These are phyloP conservation scores for Firmiana major DNA, from an alignment of 345 rosid genomes.

Conservation along the genomic window DNA sequence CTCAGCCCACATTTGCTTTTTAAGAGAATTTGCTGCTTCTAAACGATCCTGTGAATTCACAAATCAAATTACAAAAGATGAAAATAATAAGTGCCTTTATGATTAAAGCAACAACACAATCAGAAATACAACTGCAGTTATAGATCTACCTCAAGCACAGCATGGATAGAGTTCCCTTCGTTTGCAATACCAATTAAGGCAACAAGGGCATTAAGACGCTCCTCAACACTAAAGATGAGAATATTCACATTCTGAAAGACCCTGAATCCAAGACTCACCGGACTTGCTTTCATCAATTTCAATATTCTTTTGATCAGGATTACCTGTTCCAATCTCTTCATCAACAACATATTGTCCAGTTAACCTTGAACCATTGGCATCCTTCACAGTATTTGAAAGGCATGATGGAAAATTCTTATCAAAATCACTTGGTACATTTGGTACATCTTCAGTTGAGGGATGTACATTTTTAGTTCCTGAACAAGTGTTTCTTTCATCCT, in stretches of 20 bases:
- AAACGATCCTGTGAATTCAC: conserved; percentile 71
- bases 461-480: conserved; percentile 45
- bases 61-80: conserved; percentile 18
- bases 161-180: conserved; percentile 90
- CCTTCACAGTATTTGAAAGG: conserved; percentile 39
- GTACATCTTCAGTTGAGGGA: conserved; percentile 29
- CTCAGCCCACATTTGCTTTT: conserved; percentile 98
- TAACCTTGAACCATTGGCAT: conserved; percentile 26
- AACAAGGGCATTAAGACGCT: conserved; percentile 88
- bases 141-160: conserved; percentile 77
- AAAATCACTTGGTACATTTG: conserved; percentile 33
- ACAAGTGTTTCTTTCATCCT: conserved; percentile 36
- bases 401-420: conserved; percentile 39
- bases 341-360: conserved; percentile 31
- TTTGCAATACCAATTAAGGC: conserved; percentile 78
- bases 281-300: conserved; percentile 78
- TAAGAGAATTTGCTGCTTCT: conserved; percentile 96
- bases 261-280: conserved; percentile 89
- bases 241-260: conserved; percentile 94
- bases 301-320: conserved; percentile 41
- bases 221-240: conserved; percentile 89
- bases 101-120: conserved; percentile 16
- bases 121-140: conserved; percentile 10
- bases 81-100: neutral
- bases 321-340: conserved; percentile 31